A percentile compares a stretch with the other conserved stretches of the same genome.
phyloP scores from a whole-genome alignment of 148 eudicot species.

The Persicaria tinctoria region DNA sequence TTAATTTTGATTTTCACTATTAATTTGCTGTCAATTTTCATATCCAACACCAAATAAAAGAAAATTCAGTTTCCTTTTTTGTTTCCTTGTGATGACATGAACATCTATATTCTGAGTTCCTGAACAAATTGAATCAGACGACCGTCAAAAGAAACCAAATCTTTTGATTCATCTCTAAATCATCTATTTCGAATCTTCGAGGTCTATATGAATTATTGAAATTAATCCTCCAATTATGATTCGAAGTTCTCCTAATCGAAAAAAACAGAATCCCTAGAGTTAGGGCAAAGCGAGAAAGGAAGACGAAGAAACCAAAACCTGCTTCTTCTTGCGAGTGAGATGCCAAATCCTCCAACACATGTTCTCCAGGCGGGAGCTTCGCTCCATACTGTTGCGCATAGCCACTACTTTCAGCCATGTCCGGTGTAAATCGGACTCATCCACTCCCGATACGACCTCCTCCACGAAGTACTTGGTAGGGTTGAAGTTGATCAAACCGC shows the following conservation, averaged over 20 bases:
- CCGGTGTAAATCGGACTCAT: slow-evolving; percentile 56
- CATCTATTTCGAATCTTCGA: no score
- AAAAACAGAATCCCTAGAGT: neutral
- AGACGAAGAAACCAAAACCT: slow-evolving; percentile 24
- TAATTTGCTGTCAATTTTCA: no score
- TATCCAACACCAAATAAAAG: no score
- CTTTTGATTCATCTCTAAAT: no score
- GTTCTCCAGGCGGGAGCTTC: slow-evolving; percentile 69
- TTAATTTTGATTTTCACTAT: no score
- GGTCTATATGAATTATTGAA: no score
- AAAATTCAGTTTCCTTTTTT: no score
- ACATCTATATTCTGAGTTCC: no score
- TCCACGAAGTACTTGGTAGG: slow-evolving; percentile 71
- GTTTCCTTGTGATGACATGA: no score
- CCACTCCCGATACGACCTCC: slow-evolving; percentile 64
- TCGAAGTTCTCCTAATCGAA: neutral
- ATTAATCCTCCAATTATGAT: no score
- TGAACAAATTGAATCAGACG: no score
- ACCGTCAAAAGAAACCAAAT: no score
- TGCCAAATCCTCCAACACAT: slow-evolving; percentile 92
- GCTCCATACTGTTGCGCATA: slow-evolving; percentile 51
- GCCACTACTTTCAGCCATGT: slow-evolving; percentile 84
- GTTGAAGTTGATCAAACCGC: slow-evolving; percentile 27
- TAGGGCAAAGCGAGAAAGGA: neutral
- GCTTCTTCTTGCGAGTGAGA: slow-evolving; percentile 75